Base-by-base conservation (phyloP, 208 protist genomes). In the Kentomonas sorsogonicus region DNA sequence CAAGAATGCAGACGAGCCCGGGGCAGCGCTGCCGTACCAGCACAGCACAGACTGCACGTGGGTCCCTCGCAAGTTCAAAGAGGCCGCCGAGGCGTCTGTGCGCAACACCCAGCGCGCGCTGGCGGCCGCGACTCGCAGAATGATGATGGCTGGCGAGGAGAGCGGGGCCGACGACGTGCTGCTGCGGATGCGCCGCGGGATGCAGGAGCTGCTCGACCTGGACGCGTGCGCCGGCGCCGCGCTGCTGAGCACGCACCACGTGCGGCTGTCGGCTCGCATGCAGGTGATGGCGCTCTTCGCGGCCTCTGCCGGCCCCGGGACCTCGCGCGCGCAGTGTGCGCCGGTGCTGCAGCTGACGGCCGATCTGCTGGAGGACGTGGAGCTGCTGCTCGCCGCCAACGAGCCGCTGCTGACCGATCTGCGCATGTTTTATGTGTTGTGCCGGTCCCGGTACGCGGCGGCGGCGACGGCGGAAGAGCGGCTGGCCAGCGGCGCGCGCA, bases 371-470 rank as follows among this genome's bases (percentile, higher is more conserved):
- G 67, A 79, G 47, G 77, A 81, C 47, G 34, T 92, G 27, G 74
- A 80, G 62, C 41, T 83, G 46, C 30, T 89, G 41, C 38, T 86
- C 11, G 63, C 71, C 0, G 20, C 25, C 25, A 84, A 85, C 59
- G 62, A 86, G 29, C 79, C 79, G 3, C 57, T 88, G 13, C 43
- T 85, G 15, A 92, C 80, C 3, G 80, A 74, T 6, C 53, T 88
- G 53, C 84, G 84, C 46, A 72, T 89, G 63, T 69, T 85, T 51
- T 77, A 85, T 67, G 73, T 77, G 39, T 80, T 89, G 50, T 60
- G 53, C 16, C 77, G 79, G 11, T 64, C 67, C 25, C 72, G 84
- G 5, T 68, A 92, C 57, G 15, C 75, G 18, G 54, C 57, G 10
- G 60, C 71, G 33, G 47, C 67, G 44, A 23, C 55, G 22, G 55